Base-by-base conservation (phyloP, 163 green algal species). In the Scenedesmus sp. region DNA sequence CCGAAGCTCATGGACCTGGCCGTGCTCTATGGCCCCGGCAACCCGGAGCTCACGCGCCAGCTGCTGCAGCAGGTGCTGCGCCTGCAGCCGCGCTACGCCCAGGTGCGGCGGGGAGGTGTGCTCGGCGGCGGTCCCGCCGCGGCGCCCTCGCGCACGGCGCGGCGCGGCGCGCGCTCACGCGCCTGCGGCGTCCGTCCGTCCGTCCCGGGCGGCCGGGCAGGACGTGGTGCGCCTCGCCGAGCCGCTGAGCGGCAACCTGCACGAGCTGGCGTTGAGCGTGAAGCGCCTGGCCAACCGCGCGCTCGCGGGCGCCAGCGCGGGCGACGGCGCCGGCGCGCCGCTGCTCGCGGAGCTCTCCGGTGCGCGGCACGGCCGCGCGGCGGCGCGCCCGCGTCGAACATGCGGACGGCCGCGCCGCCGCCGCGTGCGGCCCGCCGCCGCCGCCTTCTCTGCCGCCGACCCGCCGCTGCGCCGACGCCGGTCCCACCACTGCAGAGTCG, bases 1-100 rank as follows among this genome's bases (percentile, higher is more conserved):
- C 89, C 89, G 4, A 89, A 90, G 78, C 80, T 94, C 5, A 70
- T 92, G 67, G 89, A 94, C 62, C n/a, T 92, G 10, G 87, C 87
- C 1, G 87, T 82, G n/a, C 81, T 94, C 29, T 94, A 90, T 57
- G 87, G 82, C 17, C 63, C 64, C 0, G 58, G 60, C 39, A 91
- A 90, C 75, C 31, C 31, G 2, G 31, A 60, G 3, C 84, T 91
- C 2, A 63, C 72, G 3, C 63, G 72, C 14, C 72, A 78, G 44
- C 78, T 93, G 11, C 34, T 91, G 56, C 20, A 53, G 14, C 72
- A 82, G 78, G 60, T 82, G 15, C 84, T 91, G 26, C 33, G 31
- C 24, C 60, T 89, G 51, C 84, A 89, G 80, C 88, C 85, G 31
- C 39, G 60, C 7, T 88, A 87, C 53, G 10, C 18, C 31, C 29